Evolutionary conservation across 805 yeast genomes (phyloP).

Genomic region (Blastobotrys attinorum): DNA sequence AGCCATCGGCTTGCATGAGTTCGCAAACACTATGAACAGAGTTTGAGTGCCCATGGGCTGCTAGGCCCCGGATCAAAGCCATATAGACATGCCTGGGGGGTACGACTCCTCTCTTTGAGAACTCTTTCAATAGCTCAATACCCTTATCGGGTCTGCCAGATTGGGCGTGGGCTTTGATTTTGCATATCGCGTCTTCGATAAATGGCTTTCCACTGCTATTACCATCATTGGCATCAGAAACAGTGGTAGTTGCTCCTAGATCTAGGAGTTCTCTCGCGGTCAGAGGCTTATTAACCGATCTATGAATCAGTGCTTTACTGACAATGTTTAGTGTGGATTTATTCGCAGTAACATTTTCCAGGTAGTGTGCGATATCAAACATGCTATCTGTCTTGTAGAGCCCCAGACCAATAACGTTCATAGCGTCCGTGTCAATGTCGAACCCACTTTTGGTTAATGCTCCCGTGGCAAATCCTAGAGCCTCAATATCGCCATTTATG

Average conservation of each 20-base stretch:
- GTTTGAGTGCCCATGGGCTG: not conserved
- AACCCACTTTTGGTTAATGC: not conserved
- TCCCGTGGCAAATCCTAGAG: not conserved
- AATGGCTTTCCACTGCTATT: too few species aligned
- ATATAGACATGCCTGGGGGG: not conserved
- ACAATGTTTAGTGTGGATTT: not conserved
- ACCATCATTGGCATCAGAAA: too few species aligned
- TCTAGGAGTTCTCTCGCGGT: not conserved
- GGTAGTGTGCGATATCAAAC: slow-evolving; percentile 3
- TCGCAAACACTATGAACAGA: not conserved
- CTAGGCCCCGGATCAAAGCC: not conserved
- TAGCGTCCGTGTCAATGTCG: slow-evolving; percentile 1
- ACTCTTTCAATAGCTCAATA: not conserved
- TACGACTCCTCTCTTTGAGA: not conserved
- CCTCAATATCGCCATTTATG: not conserved
- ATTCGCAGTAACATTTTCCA: not conserved
- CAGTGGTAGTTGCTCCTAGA: not conserved
- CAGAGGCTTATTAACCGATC: not conserved
- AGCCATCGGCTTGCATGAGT: not conserved
- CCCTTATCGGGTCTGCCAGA: not conserved
- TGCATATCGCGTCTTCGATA: not conserved
- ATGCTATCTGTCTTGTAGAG: not conserved
- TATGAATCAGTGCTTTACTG: not conserved
- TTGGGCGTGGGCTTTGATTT: not conserved
- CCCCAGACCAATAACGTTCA: slow-evolving; percentile 3